These are phyloP conservation scores for Penicillium odoratum DNA, from an alignment of 495 filamentous ascomycete genomes.

Conservation along the genomic window DNA sequence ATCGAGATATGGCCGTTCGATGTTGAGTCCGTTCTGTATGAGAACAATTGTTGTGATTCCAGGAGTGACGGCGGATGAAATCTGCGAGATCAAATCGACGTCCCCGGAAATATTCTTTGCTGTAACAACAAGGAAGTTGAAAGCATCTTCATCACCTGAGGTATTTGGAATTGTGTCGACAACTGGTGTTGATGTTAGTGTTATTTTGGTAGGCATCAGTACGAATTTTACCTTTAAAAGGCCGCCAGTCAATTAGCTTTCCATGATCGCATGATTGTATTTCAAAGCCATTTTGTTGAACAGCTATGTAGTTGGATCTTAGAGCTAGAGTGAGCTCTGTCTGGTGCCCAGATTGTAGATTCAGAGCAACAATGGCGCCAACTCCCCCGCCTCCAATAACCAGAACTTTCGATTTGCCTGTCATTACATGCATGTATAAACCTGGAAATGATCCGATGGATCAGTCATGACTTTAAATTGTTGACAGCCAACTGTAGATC, in stretches of 20 bases:
- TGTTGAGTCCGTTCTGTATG: slow-evolving; percentile 4
- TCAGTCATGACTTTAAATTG: too few species aligned
- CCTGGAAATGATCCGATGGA: too few species aligned
- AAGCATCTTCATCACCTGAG: neutral
- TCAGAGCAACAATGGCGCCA: slow-evolving; percentile 50
- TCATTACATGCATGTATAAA: neutral
- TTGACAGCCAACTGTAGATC: too few species aligned
- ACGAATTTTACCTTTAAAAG: slow-evolving; percentile 15
- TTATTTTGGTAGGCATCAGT: neutral
- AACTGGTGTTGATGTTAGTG: slow-evolving; percentile 1
- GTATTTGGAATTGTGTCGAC: neutral
- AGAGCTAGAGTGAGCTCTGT: slow-evolving; percentile 50
- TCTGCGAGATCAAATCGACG: neutral
- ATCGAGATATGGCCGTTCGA: neutral
- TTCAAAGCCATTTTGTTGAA: slow-evolving; percentile 46
- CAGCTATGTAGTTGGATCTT: slow-evolving; percentile 55
- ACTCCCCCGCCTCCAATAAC: slow-evolving; percentile 55
- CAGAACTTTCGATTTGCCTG: slow-evolving; percentile 11
- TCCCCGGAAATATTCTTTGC: neutral
- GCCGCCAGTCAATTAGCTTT: slow-evolving; percentile 22
- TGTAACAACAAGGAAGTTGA: slow-evolving; percentile 1
- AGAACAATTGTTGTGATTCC: neutral
- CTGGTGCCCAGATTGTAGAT: slow-evolving; percentile 40
- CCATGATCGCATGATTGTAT: slow-evolving; percentile 48
- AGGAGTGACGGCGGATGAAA: neutral